These are phyloP conservation scores for Aspergillus sclerotiicarbonarius DNA, from an alignment of 495 filamentous ascomycete genomes.

Conservation along the genomic window DNA sequence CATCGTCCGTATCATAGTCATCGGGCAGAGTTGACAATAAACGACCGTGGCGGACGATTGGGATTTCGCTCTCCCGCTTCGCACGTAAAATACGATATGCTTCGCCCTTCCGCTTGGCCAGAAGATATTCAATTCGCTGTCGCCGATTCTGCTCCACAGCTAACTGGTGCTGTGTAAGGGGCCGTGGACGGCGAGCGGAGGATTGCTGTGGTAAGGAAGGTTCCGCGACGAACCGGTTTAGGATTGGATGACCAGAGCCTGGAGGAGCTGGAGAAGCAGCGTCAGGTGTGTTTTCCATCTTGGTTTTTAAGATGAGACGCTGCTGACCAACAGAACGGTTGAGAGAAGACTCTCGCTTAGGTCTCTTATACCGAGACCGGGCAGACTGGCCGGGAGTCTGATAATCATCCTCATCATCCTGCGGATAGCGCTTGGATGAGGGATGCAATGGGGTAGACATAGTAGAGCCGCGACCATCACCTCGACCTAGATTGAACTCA, in stretches of 20 bases:
- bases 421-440: slow-evolving; percentile 31
- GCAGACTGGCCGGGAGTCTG: slow-evolving; percentile 34
- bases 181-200: slow-evolving; percentile 63
- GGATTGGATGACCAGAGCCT: slow-evolving; percentile 44
- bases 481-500: slow-evolving; percentile 11
- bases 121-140: slow-evolving; percentile 81
- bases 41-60: slow-evolving; percentile 63
- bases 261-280: slow-evolving; percentile 49
- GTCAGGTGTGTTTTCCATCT: slow-evolving; percentile 47
- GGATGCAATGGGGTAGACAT: slow-evolving; percentile 45
- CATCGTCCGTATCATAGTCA: slow-evolving; percentile 79
- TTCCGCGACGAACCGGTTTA: slow-evolving; percentile 49
- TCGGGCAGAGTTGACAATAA: slow-evolving; percentile 65
- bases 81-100: slow-evolving; percentile 60
- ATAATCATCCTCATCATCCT: slow-evolving; percentile 39
- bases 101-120: slow-evolving; percentile 66
- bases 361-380: slow-evolving; percentile 34
- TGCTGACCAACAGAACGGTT: slow-evolving; percentile 39
- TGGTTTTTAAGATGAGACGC: slow-evolving; percentile 50
- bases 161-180: slow-evolving; percentile 88
- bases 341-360: slow-evolving; percentile 38
- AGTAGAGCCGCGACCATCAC: slow-evolving; percentile 32
- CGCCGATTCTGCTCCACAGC: slow-evolving; percentile 87
- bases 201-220: slow-evolving; percentile 30
- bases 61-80: slow-evolving; percentile 58